Evolutionary conservation across 2,329 filamentous ascomycete genomes (phyloP).

Genomic region (Aspergillus cejpii): DNA sequence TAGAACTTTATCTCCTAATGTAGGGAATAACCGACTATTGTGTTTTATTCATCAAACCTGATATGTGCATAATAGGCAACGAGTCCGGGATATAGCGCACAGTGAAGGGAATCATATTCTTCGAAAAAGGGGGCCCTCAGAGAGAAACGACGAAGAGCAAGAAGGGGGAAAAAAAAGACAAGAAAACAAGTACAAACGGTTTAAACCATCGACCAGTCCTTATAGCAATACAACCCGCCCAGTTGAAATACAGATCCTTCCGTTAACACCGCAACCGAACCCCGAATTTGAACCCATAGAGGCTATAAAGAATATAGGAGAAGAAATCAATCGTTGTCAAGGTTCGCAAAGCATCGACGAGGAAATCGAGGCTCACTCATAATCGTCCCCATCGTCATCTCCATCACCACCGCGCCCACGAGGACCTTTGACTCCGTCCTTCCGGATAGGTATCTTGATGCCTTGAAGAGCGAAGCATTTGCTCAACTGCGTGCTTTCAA

Average conservation of each 20-base stretch:
- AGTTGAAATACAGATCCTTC: slow-evolving; percentile 13
- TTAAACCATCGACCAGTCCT: slow-evolving; percentile 22
- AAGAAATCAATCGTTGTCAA: slow-evolving; percentile 1
- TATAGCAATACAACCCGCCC: slow-evolving; percentile 25
- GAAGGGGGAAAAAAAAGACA: slow-evolving; percentile 3
- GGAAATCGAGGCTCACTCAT: slow-evolving; percentile 21
- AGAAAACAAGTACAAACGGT: slow-evolving; percentile 8
- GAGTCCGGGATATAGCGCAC: background rate
- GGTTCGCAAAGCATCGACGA: slow-evolving; percentile 3
- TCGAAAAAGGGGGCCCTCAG: background rate
- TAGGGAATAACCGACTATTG: no score
- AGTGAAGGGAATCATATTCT: background rate
- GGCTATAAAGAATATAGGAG: slow-evolving; percentile 13
- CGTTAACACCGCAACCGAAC: slow-evolving; percentile 26
- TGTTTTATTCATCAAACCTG: background rate
- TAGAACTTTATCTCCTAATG: no score
- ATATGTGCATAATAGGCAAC: background rate
- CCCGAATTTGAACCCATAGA: slow-evolving; percentile 16
- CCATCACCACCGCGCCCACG: slow-evolving; percentile 31
- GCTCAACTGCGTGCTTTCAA: slow-evolving; percentile 84
- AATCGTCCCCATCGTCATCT: slow-evolving; percentile 30
- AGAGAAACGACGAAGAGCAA: slow-evolving; percentile 35
- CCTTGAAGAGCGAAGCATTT: slow-evolving; percentile 90
- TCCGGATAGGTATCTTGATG: slow-evolving; percentile 93
- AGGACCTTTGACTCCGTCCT: slow-evolving; percentile 59